Conservation (phyloP, 345 rosid species). For the Luvunga scandens region DNA sequence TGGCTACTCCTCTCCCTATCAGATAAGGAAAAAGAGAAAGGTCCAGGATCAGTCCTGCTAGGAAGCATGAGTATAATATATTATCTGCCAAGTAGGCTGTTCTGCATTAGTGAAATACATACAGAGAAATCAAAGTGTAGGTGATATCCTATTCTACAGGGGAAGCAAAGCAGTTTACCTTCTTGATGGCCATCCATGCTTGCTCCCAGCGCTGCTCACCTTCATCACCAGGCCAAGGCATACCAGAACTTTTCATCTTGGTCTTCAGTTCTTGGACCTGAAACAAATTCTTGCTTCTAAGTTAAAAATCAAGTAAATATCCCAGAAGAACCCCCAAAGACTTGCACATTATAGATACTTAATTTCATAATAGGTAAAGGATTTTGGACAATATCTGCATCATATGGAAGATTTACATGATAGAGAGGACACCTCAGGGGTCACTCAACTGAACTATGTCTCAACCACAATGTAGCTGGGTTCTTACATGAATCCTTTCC, state of each 20-base stretch:
- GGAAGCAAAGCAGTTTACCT: slow-evolving; percentile 40
- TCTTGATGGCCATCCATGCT: slow-evolving; percentile 97
- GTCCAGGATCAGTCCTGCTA: background rate
- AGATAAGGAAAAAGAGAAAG: background rate
- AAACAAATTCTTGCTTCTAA: slow-evolving; percentile 13
- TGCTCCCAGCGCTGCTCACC: slow-evolving; percentile 89
- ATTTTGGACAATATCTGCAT: background rate
- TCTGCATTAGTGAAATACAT: background rate
- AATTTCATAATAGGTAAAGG: background rate
- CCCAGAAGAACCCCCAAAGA: background rate
- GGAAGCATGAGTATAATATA: background rate
- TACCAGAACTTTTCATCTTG: slow-evolving; percentile 74
- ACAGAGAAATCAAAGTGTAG: background rate
- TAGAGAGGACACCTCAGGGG: background rate
- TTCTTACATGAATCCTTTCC: background rate
- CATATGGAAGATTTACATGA: background rate
- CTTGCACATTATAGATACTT: background rate
- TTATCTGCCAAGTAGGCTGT: background rate
- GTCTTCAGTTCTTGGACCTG: slow-evolving; percentile 88
- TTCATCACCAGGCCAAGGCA: slow-evolving; percentile 99
- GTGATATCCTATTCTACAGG: background rate
- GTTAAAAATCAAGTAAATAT: background rate
- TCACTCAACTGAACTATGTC: background rate
- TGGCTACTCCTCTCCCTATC: background rate
- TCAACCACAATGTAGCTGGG: background rate